Evolutionary conservation across 2,329 filamentous ascomycete species (phyloP).

Genomic region (Verticillium nubilum): DNA sequence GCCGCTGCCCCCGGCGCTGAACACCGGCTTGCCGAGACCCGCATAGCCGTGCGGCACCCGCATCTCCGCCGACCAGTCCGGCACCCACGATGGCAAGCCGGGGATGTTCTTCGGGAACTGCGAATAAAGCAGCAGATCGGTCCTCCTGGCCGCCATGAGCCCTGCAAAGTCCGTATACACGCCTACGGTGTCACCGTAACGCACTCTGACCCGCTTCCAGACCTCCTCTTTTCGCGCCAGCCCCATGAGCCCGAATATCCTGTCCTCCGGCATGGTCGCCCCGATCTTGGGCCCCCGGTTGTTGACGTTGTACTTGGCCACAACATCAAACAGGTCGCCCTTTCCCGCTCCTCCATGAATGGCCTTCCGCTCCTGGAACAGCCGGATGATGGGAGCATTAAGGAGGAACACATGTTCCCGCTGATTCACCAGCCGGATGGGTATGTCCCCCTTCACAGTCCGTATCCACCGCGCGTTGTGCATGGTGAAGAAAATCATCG

Average conservation of each 20-base stretch:
- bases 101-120: slow-evolving; percentile 17
- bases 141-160: slow-evolving; percentile 15
- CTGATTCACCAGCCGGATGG: slow-evolving; percentile 8
- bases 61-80: slow-evolving; percentile 24
- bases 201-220: slow-evolving; percentile 6
- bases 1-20: slow-evolving; percentile 15
- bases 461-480: slow-evolving; percentile 22
- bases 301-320: slow-evolving; percentile 24
- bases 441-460: slow-evolving; percentile 2
- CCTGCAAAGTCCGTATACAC: slow-evolving; percentile 16
- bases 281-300: slow-evolving; percentile 16
- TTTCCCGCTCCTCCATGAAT: slow-evolving; percentile 16
- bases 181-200: slow-evolving; percentile 4
- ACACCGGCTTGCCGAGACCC: slow-evolving; percentile 13
- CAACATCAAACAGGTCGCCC: slow-evolving; percentile 11
- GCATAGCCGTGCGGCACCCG: slow-evolving; percentile 18
- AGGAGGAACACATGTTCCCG: slow-evolving; percentile 17
- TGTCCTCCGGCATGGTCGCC: slow-evolving; percentile 20
- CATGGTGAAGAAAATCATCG: slow-evolving; percentile 21
- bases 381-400: slow-evolving; percentile 14
- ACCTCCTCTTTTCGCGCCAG: slow-evolving; percentile 17
- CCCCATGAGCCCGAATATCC: slow-evolving; percentile 25
- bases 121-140: slow-evolving; percentile 22
- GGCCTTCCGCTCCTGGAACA: slow-evolving; percentile 22
- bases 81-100: slow-evolving; percentile 25